Percentiles rank a stretch among this genome's conserved stretches.
Evolutionary conservation across 805 yeast species (phyloP).

Genomic region (Metschnikowia noctiluminum): DNA sequence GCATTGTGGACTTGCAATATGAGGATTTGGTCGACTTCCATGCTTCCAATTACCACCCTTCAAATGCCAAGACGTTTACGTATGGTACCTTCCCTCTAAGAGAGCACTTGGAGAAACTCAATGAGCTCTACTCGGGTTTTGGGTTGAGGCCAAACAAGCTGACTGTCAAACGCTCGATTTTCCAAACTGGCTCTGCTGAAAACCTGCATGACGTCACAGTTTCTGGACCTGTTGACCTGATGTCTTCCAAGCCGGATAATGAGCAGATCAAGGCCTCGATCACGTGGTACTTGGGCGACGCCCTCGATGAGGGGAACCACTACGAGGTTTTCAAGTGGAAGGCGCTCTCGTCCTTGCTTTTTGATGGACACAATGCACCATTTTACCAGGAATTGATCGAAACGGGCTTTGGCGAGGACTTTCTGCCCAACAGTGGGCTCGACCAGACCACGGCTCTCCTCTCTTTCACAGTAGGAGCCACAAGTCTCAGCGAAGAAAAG

Average conservation of each 20-base stretch:
- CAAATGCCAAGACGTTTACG: conserved; percentile 81
- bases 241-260: conserved; percentile 53
- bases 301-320: conserved; percentile 47
- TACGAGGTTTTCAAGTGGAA: conserved; percentile 73
- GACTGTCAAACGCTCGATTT: conserved; percentile 46
- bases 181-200: conserved; percentile 21
- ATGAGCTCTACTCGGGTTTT: conserved; percentile 47
- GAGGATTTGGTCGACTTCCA: conserved; percentile 81
- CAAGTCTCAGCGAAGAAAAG: conserved; percentile 56
- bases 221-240: conserved; percentile 72
- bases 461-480: conserved; percentile 80
- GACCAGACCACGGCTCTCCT: conserved; percentile 77
- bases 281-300: conserved; percentile 84
- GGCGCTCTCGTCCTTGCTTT: conserved; percentile 63
- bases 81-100: conserved; percentile 75
- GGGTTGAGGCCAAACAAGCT: conserved; percentile 43
- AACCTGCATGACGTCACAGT: conserved; percentile 23
- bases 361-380: conserved; percentile 92
- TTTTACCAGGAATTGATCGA: conserved; percentile 85
- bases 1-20: conserved; percentile 70
- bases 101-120: conserved; percentile 55
- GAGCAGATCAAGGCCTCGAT: conserved; percentile 76
- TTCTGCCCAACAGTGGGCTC: conserved; percentile 80
- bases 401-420: conserved; percentile 79
- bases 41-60: conserved; percentile 75